A percentile compares a stretch with the other conserved stretches of the same genome.
These are phyloP conservation scores for Sporothrix pseudoabietina DNA, from an alignment of 2,329 filamentous ascomycete genomes.

Conservation along the genomic window DNA sequence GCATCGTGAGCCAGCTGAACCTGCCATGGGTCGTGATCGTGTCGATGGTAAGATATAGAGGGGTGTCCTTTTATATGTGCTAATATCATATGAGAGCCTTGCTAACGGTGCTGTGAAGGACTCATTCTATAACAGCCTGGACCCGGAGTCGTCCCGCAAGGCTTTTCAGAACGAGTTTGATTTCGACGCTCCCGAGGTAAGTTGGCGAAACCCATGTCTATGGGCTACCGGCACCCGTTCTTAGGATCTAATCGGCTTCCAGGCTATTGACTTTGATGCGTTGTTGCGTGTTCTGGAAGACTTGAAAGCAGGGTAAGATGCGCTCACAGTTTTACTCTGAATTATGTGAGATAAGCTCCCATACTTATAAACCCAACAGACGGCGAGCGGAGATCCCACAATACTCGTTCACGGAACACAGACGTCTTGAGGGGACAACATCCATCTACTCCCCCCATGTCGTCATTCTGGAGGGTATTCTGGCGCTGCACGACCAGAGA, in stretches of 20 bases:
- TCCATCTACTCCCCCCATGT: constrained; percentile 96
- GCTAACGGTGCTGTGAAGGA: constrained; percentile 58
- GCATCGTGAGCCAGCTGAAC: constrained; percentile 86
- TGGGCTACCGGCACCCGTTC: not conserved
- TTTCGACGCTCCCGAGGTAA: constrained; percentile 83
- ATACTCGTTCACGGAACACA: constrained; percentile 93
- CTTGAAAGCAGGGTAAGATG: constrained; percentile 82
- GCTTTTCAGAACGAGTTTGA: constrained; percentile 93
- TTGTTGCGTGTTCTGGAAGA: constrained; percentile 78
- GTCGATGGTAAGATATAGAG: constrained; percentile 70
- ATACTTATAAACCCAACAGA: constrained; percentile 47
- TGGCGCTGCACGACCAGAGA: constrained; percentile 86
- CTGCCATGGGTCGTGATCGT: constrained; percentile 97
- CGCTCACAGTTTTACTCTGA: not conserved
- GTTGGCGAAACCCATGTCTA: constrained; percentile 29
- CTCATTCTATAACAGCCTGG: constrained; percentile 93
- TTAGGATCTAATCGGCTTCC: not conserved
- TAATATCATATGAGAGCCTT: not conserved
- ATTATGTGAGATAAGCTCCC: not conserved
- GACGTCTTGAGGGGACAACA: constrained; percentile 75
- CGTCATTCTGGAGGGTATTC: constrained; percentile 91
- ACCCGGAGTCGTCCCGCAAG: constrained; percentile 71
- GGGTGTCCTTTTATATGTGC: no score
- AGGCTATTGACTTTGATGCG: constrained; percentile 90
- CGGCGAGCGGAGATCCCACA: constrained; percentile 88